Percentiles rank a stretch among this genome's conserved stretches.
These are phyloP conservation scores for Chloris gayana DNA, from an alignment of 176 grass and related monocot genomes.

Conservation along the genomic window DNA sequence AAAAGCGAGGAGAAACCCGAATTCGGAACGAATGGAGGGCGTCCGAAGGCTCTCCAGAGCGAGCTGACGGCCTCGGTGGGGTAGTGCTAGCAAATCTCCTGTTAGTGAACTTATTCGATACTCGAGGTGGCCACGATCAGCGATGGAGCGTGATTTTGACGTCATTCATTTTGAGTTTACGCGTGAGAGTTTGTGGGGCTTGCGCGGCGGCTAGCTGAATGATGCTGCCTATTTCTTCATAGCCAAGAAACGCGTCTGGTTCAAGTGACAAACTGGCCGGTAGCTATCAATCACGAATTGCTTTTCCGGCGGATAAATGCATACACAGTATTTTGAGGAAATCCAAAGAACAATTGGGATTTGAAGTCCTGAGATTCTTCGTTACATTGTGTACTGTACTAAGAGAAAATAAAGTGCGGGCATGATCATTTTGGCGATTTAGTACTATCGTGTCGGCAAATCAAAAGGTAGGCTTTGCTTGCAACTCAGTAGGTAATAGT, in stretches of 20 bases:
- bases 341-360: neutral
- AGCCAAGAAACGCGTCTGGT: constrained; percentile 47
- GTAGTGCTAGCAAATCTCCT: constrained; percentile 8
- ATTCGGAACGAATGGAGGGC: too few relatives aligned
- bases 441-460: neutral
- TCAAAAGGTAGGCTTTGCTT: neutral
- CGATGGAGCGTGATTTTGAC: neutral
- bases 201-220: neutral
- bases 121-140: neutral
- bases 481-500: neutral
- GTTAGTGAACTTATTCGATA: neutral
- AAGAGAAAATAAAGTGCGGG: neutral
- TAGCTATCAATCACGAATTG: neutral
- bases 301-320: neutral
- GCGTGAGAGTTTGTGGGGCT: constrained; percentile 34
- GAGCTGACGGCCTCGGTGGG: too few relatives aligned
- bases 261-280: neutral
- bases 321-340: neutral
- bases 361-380: neutral
- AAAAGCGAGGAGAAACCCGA: too few relatives aligned
- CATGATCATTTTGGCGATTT: neutral
- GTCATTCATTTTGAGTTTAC: neutral
- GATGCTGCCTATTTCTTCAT: neutral
- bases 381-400: neutral
- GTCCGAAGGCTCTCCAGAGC: too few relatives aligned